Evolutionary conservation across 495 filamentous ascomycete species (phyloP), one percentile per base, ranked within the genome.

Genomic region (Xylaria sp.): DNA sequence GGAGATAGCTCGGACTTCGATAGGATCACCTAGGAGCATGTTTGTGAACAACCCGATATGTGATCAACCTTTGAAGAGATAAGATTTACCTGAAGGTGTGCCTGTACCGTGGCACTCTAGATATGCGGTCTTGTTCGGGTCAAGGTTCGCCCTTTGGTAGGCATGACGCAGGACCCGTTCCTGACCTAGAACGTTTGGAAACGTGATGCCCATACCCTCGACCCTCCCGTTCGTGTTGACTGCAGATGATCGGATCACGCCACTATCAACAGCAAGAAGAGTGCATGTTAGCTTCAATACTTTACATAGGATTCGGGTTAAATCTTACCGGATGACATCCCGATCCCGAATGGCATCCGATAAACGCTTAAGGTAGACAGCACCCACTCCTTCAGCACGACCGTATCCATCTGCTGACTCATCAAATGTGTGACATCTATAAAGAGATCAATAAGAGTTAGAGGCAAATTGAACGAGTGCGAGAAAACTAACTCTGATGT

Each of bases 361-460:
- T 73, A 92, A 80, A 11, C 77, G 76, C 74, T 93, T 93, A 6
- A 93, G 67, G 8, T 86, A 79, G 0, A 92, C 53, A 0, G 83
- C 84, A 5, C 79, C 85, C 0, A 79, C 87, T 0, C 90, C 83
- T 31, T 86, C 88, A n/a, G 89, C 85, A 24, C 92, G 87, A 0
- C 50, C 91, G 75, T 90, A 93, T 0, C 91, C 91, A 73, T 91
- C 82, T 0, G 90, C 91, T 0, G 72, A 64, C 0, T 80, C 79
- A 71, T 91, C 88, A 59, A 82, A 83, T 3, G 81, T 79, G 46
- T 80, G 76, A 74, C 83, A 87, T 15, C 75, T 78, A n/a, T n/a
- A n/a, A n/a, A n/a, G n/a, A n/a, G n/a, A n/a, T n/a, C n/a, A n/a
- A n/a, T n/a, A n/a, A n/a, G n/a, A n/a, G n/a, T n/a, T n/a, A n/a